Evolutionary conservation across 1,284 basidiomycete species (phyloP).

Genomic region (Apiotrichum gracile): DNA sequence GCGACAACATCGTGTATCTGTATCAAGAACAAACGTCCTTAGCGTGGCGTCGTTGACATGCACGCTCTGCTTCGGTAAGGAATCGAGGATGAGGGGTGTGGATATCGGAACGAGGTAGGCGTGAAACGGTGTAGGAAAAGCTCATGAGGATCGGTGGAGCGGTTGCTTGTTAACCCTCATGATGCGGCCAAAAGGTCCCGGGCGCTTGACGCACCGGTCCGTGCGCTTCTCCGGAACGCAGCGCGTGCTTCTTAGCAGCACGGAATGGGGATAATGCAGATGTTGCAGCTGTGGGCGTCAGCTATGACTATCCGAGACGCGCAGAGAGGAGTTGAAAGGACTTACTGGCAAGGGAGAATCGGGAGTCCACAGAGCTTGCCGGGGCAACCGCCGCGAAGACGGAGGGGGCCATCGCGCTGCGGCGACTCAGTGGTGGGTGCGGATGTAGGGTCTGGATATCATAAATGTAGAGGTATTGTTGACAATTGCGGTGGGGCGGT

Average conservation of each 20-base stretch:
- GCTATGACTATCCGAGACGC: neutral
- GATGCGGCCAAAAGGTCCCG: too few species aligned
- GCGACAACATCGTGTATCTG: too few species aligned
- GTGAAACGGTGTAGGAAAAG: too few species aligned
- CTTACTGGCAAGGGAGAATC: conserved; percentile 43
- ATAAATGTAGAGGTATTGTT: neutral
- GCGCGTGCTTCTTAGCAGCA: conserved; percentile 27
- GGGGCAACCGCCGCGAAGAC: conserved; percentile 44
- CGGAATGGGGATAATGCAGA: conserved; percentile 43
- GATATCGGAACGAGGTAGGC: too few species aligned
- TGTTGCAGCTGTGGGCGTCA: conserved; percentile 25
- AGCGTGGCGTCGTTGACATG: too few species aligned
- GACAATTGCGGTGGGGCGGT: neutral
- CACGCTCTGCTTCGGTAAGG: too few species aligned
- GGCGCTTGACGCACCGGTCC: too few species aligned
- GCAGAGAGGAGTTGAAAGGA: neutral
- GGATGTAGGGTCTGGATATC: neutral
- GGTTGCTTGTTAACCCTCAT: too few species aligned
- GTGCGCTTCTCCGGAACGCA: neutral
- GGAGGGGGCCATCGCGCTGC: conserved; percentile 21
- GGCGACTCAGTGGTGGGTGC: conserved; percentile 7
- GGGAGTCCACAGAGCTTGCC: conserved; percentile 41
- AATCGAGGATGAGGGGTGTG: too few species aligned
- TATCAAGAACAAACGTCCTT: too few species aligned
- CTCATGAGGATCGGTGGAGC: too few species aligned